Evolutionary conservation across 2,329 filamentous ascomycete species (phyloP).

Genomic region (Tolypocladium sp.): DNA sequence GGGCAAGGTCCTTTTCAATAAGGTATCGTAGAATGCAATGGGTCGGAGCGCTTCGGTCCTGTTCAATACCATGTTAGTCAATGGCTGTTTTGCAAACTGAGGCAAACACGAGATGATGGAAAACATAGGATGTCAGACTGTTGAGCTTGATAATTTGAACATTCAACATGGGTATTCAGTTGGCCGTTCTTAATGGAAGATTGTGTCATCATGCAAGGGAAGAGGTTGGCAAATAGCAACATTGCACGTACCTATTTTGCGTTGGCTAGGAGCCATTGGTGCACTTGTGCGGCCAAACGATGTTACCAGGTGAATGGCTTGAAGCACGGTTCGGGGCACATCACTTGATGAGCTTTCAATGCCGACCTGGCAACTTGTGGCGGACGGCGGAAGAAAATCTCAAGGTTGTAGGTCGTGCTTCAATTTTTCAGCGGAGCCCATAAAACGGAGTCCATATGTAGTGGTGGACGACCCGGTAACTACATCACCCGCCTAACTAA

Average conservation of each 20-base stretch:
- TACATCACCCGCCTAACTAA: neutral
- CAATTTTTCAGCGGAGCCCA: neutral
- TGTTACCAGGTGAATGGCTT: neutral
- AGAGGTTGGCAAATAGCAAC: neutral
- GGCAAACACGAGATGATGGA: neutral
- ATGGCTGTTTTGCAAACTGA: neutral
- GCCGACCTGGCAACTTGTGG: neutral
- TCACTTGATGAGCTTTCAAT: neutral
- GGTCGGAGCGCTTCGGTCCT: neutral
- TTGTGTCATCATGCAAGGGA: slow-evolving; percentile 42
- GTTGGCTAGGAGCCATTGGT: neutral
- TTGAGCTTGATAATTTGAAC: slow-evolving; percentile 53
- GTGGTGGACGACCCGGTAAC: neutral
- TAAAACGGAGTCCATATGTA: neutral
- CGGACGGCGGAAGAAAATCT: neutral
- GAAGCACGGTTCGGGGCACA: neutral
- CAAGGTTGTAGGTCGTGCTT: neutral
- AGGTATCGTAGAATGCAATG: neutral
- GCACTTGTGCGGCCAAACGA: neutral
- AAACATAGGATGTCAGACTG: slow-evolving; percentile 40
- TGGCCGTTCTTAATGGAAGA: slow-evolving; percentile 57
- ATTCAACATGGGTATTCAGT: slow-evolving; percentile 52
- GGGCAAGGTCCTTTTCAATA: slow-evolving; percentile 7
- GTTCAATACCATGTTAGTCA: slow-evolving; percentile 14
- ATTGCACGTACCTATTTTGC: neutral